phyloP scores from a whole-genome alignment of 1,284 basidiomycete genomes.

The Laetiporus sulphureus region DNA sequence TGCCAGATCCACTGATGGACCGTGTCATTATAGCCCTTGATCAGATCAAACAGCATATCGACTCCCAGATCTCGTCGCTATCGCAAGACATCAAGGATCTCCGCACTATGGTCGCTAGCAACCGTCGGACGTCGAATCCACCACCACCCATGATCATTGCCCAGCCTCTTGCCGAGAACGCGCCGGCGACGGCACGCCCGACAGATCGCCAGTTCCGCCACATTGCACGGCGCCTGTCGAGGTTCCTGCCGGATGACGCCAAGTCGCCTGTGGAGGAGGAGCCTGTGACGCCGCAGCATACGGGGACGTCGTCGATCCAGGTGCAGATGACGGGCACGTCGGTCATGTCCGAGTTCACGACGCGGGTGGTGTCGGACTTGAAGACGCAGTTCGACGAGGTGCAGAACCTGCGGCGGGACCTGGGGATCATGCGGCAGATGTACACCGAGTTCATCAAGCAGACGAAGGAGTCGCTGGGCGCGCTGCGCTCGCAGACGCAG shows the following conservation, averaged over 20 bases:
- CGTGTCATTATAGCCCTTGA: conserved; percentile 68
- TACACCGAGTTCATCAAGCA: conserved; percentile 90
- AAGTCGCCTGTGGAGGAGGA: conserved; percentile 22
- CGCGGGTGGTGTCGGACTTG: conserved; percentile 72
- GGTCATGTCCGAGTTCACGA: conserved; percentile 63
- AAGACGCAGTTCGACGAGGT: conserved; percentile 93
- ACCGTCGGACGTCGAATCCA: conserved; percentile 36
- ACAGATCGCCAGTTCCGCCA: conserved; percentile 67
- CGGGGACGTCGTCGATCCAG: conserved; percentile 59
- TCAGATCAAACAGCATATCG: conserved; percentile 98
- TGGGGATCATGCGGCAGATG: conserved; percentile 90
- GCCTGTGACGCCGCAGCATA: conserved; percentile 44
- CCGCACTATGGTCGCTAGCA: conserved; percentile 54
- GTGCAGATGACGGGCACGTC: conserved; percentile 72
- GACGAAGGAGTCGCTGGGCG: conserved; percentile 79
- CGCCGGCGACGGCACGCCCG: conserved; percentile 52
- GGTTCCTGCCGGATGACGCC: conserved; percentile 40
- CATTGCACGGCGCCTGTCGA: conserved; percentile 64
- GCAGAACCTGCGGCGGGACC: conserved; percentile 86
- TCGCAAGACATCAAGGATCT: conserved; percentile 92
- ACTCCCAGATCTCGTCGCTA: conserved; percentile 80
- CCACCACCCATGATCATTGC: conserved; percentile 34
- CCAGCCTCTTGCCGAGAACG: conserved; percentile 54
- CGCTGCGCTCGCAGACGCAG: conserved; percentile 78
- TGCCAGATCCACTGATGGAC: conserved; percentile 6